Conservation (phyloP, 202 grass and related monocot genomes). For the Setaria viridis region DNA sequence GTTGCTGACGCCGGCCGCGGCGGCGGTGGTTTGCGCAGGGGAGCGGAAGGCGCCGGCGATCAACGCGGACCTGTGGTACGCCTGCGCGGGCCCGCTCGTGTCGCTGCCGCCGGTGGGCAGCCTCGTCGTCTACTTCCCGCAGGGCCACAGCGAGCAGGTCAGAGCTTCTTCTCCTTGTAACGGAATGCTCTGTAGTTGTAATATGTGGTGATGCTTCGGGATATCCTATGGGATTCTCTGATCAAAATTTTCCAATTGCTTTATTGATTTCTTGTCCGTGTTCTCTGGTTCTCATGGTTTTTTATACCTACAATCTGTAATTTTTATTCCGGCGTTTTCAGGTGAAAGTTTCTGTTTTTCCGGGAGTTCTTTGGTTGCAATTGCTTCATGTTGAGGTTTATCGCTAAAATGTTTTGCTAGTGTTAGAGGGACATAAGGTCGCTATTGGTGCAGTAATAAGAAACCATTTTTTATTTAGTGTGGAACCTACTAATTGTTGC, state of each 20-base stretch:
- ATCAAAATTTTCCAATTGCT: neutral
- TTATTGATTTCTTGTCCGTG: neutral
- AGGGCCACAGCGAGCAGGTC: conserved; percentile 99
- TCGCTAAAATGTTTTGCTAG: neutral
- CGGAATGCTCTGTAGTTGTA: neutral
- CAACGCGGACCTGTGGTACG: conserved; percentile 95
- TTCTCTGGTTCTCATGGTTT: neutral
- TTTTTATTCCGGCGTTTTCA: neutral
- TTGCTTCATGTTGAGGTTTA: neutral
- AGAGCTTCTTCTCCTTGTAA: neutral
- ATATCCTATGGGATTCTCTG: neutral
- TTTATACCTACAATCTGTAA: neutral
- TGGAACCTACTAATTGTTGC: neutral
- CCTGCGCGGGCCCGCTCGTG: conserved; percentile 93
- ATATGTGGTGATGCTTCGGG: neutral
- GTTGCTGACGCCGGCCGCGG: conserved; percentile 33
- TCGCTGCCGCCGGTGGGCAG: conserved; percentile 93
- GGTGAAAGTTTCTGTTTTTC: neutral
- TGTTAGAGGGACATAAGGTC: neutral
- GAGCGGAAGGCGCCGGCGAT: conserved; percentile 81
- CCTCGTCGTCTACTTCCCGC: conserved; percentile 99
- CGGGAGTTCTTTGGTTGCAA: neutral
- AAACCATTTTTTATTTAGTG: neutral
- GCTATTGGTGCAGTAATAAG: neutral
- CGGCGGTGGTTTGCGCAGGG: conserved; percentile 51